A percentile compares a stretch with the other conserved stretches of the same genome.
Evolutionary conservation across 164 flowering plant species (phyloP).

Genomic region (Tinospora cordifolia): DNA sequence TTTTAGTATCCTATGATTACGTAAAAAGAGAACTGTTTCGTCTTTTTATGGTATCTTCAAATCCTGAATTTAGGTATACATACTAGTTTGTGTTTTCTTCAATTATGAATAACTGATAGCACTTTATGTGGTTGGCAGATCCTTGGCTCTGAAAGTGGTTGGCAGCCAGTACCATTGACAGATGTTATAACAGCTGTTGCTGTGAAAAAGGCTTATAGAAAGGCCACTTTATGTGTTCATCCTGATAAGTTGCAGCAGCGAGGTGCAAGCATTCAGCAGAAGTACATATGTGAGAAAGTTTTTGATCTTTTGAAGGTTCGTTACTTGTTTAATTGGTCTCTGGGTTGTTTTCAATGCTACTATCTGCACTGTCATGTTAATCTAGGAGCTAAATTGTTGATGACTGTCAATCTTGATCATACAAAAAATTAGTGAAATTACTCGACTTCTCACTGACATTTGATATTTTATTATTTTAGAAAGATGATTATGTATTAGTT

Average conservation of each 20-base stretch:
- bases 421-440: no score
- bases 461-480: no score
- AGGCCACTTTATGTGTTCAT: constrained; percentile 84
- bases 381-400: no score
- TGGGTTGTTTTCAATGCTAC: background rate
- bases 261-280: constrained; percentile 80
- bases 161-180: constrained; percentile 81
- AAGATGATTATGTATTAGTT: no score
- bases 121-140: constrained; percentile 39
- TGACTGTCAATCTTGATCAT: no score
- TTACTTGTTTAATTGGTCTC: background rate
- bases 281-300: constrained; percentile 88
- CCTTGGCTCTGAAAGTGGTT: constrained; percentile 85
- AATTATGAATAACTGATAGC: background rate
- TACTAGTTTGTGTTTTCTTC: background rate
- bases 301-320: constrained; percentile 91
- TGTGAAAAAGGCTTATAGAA: constrained; percentile 82
- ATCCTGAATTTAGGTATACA: background rate
- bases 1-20: background rate
- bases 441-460: no score
- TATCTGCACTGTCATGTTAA: background rate
- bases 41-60: background rate
- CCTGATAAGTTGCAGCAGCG: constrained; percentile 95
- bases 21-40: background rate
- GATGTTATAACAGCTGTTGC: constrained; percentile 68